A percentile compares a stretch with the other conserved stretches of the same genome.
Conservation (phyloP, 2,329 filamentous ascomycete genomes). For the Microcyclospora tardicrescens region DNA sequence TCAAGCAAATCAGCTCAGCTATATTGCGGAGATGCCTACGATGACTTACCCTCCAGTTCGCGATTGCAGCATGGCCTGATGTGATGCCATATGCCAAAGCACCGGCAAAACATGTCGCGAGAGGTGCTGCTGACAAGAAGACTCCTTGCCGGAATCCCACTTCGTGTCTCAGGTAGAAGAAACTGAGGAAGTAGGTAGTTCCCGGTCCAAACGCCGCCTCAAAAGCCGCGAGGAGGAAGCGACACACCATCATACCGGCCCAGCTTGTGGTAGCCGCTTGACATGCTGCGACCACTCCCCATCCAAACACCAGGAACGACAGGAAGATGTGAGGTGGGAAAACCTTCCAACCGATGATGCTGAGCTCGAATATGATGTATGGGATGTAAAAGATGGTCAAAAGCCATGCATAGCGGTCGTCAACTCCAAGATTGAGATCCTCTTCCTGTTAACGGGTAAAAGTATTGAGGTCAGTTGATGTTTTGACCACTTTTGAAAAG, state of each 20-base stretch:
- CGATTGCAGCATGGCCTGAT: constrained; percentile 42
- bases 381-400: constrained; percentile 46
- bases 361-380: constrained; percentile 50
- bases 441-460: too few species aligned
- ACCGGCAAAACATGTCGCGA: constrained; percentile 70
- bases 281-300: constrained; percentile 36
- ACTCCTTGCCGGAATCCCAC: constrained; percentile 44
- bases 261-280: constrained; percentile 34
- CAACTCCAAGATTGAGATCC: constrained; percentile 3
- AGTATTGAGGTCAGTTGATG: too few species aligned
- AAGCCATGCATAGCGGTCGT: constrained; percentile 37
- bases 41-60: constrained; percentile 40
- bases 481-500: constrained; percentile 16
- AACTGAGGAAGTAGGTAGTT: constrained; percentile 50
- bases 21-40: too few species aligned
- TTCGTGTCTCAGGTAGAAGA: constrained; percentile 47
- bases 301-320: constrained; percentile 29
- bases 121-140: constrained; percentile 43
- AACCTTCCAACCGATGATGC: constrained; percentile 34
- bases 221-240: constrained; percentile 34
- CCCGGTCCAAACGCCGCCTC: constrained; percentile 30
- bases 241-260: constrained; percentile 36
- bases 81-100: constrained; percentile 52
- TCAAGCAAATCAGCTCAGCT: too few species aligned
- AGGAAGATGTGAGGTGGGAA: constrained; percentile 27